Conservation (phyloP, 805 yeast genomes). For the Metschnikowia gelsemii region DNA sequence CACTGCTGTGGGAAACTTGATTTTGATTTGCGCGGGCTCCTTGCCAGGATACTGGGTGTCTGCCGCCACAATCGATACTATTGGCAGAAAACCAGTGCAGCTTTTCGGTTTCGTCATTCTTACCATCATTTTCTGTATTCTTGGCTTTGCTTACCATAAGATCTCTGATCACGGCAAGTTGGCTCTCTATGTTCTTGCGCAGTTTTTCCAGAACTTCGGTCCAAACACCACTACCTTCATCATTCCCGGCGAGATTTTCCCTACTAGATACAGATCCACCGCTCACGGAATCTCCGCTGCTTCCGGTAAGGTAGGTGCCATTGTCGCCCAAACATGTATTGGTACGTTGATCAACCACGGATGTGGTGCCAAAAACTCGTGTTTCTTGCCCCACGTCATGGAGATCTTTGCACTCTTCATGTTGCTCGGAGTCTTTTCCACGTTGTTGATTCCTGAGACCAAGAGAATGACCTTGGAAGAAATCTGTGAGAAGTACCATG, state of each 20-base stretch:
- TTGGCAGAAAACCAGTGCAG: slow-evolving; percentile 88
- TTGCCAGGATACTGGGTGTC: slow-evolving; percentile 92
- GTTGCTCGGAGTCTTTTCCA: slow-evolving; percentile 69
- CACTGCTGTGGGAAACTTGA: slow-evolving; percentile 88
- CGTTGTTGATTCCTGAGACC: slow-evolving; percentile 82
- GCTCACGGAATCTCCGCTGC: slow-evolving; percentile 97
- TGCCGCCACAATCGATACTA: slow-evolving; percentile 72
- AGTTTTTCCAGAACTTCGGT: slow-evolving; percentile 89
- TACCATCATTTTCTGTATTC: slow-evolving; percentile 70
- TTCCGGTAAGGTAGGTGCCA: slow-evolving; percentile 88
- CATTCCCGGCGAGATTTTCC: slow-evolving; percentile 89
- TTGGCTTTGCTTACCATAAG: slow-evolving; percentile 83
- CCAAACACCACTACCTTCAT: slow-evolving; percentile 92
- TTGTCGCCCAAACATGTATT: slow-evolving; percentile 82
- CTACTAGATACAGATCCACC: slow-evolving; percentile 92
- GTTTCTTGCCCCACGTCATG: slow-evolving; percentile 92
- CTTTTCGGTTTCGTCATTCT: slow-evolving; percentile 69
- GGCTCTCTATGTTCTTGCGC: slow-evolving; percentile 75
- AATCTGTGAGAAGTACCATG: slow-evolving; percentile 77
- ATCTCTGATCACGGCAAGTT: slow-evolving; percentile 63
- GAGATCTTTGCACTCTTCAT: slow-evolving; percentile 90
- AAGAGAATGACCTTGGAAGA: slow-evolving; percentile 89
- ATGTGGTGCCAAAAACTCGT: slow-evolving; percentile 59
- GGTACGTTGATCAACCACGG: slow-evolving; percentile 82
- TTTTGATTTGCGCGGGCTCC: slow-evolving; percentile 91